phyloP scores from a whole-genome alignment of 2,329 filamentous ascomycete species.

The Dryadomyces quercivorus region DNA sequence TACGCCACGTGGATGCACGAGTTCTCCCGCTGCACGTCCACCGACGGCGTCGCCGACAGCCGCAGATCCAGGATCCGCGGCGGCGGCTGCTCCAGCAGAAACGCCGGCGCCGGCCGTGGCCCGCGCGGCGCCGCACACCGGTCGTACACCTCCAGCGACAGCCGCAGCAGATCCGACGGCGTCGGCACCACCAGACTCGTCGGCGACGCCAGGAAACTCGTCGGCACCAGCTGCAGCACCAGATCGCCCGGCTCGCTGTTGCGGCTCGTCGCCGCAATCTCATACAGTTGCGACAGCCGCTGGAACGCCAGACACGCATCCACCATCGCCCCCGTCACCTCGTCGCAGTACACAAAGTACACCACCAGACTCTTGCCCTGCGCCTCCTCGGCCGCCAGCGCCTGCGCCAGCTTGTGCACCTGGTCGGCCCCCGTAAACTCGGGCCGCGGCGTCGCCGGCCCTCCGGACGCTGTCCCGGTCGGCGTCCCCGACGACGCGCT shows the following conservation, averaged over 20 bases:
- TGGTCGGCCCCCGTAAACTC: constrained; percentile 35
- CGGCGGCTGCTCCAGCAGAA: constrained; percentile 58
- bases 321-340: constrained; percentile 46
- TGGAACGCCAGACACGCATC: constrained; percentile 66
- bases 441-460: constrained; percentile 20
- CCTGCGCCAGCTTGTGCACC: constrained; percentile 34
- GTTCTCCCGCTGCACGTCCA: constrained; percentile 65
- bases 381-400: constrained; percentile 28
- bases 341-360: constrained; percentile 62
- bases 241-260: constrained; percentile 45
- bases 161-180: constrained; percentile 43
- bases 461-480: too few species aligned
- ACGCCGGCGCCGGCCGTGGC: constrained; percentile 52
- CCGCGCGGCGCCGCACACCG: constrained; percentile 51
- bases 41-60: constrained; percentile 52
- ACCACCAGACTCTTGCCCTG: constrained; percentile 55
- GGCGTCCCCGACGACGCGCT: background rate
- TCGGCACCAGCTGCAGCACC: constrained; percentile 65
- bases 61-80: constrained; percentile 68
- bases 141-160: constrained; percentile 68
- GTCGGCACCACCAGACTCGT: constrained; percentile 50
- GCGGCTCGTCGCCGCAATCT: constrained; percentile 20
- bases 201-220: constrained; percentile 53
- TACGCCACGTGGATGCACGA: constrained; percentile 74
- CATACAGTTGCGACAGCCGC: constrained; percentile 55